These are phyloP conservation scores for Daldinia loculata DNA, from an alignment of 495 filamentous ascomycete species.

Conservation along the genomic window DNA sequence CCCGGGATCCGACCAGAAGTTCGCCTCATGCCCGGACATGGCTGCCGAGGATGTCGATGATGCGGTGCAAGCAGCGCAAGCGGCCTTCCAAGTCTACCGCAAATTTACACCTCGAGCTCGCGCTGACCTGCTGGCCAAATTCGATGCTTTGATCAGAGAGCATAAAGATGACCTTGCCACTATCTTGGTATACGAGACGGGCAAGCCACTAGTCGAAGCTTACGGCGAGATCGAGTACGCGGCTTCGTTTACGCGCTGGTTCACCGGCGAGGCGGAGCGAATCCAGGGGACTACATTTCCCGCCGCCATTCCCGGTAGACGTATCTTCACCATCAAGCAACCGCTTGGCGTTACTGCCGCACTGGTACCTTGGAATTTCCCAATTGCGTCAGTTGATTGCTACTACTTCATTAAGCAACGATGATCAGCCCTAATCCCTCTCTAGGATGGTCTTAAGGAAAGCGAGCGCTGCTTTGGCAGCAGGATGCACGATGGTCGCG, in stretches of 20 bases:
- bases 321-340: conserved; percentile 76
- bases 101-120: conserved; percentile 68
- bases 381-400: conserved; percentile 47
- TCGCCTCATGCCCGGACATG: conserved; percentile 70
- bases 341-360: conserved; percentile 62
- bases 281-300: conserved; percentile 67
- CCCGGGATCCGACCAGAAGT: conserved; percentile 70
- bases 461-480: conserved; percentile 72
- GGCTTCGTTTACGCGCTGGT: conserved; percentile 69
- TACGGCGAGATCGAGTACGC: conserved; percentile 69
- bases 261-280: conserved; percentile 74
- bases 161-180: conserved; percentile 64
- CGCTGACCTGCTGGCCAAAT: conserved; percentile 69
- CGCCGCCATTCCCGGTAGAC: conserved; percentile 65
- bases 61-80: conserved; percentile 66
- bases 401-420: background rate
- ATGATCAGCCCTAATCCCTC: background rate
- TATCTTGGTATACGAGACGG: conserved; percentile 69
- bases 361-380: conserved; percentile 70
- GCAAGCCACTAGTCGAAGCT: conserved; percentile 69
- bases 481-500: conserved; percentile 74
- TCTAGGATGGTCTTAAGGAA: conserved; percentile 73
- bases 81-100: conserved; percentile 68
- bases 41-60: conserved; percentile 67
- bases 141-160: conserved; percentile 62